Conservation (phyloP, 257 asterid genomes). For the Eustoma russellianum region DNA sequence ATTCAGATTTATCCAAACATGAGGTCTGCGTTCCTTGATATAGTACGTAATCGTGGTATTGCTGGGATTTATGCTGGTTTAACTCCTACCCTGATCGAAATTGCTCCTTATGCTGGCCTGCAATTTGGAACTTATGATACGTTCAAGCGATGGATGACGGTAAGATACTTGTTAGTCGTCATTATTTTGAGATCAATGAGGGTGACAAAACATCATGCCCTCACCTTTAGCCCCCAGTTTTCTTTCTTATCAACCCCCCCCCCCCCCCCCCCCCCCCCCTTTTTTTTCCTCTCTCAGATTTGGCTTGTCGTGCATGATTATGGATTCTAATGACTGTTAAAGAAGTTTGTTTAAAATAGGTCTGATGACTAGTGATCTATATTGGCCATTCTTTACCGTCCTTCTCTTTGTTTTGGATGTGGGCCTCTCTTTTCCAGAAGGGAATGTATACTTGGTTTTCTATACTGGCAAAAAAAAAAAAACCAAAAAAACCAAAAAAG, state of each 20-base stretch:
- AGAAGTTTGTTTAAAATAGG: too few species aligned
- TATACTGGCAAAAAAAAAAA: too few species aligned
- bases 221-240: too few species aligned
- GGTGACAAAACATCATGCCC: neutral
- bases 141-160: too few species aligned
- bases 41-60: slow-evolving; percentile 55
- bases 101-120: slow-evolving; percentile 86
- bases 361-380: too few species aligned
- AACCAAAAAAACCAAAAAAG: neutral
- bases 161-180: slow-evolving; percentile 14
- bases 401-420: too few species aligned
- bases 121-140: slow-evolving; percentile 93
- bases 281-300: neutral
- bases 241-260: too few species aligned
- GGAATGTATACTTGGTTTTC: neutral
- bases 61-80: slow-evolving; percentile 84
- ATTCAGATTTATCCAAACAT: slow-evolving; percentile 77
- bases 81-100: slow-evolving; percentile 79
- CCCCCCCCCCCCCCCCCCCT: too few species aligned
- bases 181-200: neutral
- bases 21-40: slow-evolving; percentile 64
- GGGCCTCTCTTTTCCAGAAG: too few species aligned
- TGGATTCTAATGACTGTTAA: too few species aligned
- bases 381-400: too few species aligned
- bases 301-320: too few species aligned